Conservation (phyloP, 805 yeast species). For the Kodamaea kaohsiungensis region DNA sequence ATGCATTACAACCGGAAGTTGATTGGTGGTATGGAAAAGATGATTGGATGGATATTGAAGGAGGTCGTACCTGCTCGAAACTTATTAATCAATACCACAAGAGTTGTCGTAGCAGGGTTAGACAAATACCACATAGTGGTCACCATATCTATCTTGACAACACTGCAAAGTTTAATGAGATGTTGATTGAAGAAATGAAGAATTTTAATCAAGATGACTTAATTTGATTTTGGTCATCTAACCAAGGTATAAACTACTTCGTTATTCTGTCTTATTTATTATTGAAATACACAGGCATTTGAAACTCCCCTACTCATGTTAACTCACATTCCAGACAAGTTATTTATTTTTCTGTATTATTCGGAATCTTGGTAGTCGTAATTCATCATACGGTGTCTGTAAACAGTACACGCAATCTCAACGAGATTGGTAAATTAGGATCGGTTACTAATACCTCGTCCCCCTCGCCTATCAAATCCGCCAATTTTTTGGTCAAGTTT, state of each 20-base stretch:
- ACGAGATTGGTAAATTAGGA: constrained; percentile 48
- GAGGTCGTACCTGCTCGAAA: constrained; percentile 45
- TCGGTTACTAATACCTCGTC: constrained; percentile 59
- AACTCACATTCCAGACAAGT: too few relatives aligned
- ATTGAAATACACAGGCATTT: not conserved
- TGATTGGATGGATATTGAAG: constrained; percentile 60
- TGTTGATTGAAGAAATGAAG: constrained; percentile 54
- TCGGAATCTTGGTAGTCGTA: too few relatives aligned
- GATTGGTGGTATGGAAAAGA: constrained; percentile 85
- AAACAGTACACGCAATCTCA: constrained; percentile 15
- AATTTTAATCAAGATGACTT: not conserved
- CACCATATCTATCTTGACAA: constrained; percentile 83
- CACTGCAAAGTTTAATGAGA: constrained; percentile 49
- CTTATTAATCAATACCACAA: constrained; percentile 26
- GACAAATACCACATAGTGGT: constrained; percentile 58
- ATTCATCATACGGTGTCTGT: not conserved
- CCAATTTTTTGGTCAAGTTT: constrained; percentile 39
- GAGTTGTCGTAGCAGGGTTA: constrained; percentile 26
- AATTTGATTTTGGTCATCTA: too few relatives aligned
- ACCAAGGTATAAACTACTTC: too few relatives aligned
- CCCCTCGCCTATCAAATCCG: constrained; percentile 37
- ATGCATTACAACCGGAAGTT: constrained; percentile 57
- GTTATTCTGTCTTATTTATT: not conserved
- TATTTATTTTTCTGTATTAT: too few relatives aligned
- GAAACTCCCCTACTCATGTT: too few relatives aligned